A percentile compares a stretch with the other conserved stretches of the same genome.
These are phyloP conservation scores for Entomortierella chlamydospora DNA, from an alignment of 192 early-diverging fungal genomes.

Conservation along the genomic window DNA sequence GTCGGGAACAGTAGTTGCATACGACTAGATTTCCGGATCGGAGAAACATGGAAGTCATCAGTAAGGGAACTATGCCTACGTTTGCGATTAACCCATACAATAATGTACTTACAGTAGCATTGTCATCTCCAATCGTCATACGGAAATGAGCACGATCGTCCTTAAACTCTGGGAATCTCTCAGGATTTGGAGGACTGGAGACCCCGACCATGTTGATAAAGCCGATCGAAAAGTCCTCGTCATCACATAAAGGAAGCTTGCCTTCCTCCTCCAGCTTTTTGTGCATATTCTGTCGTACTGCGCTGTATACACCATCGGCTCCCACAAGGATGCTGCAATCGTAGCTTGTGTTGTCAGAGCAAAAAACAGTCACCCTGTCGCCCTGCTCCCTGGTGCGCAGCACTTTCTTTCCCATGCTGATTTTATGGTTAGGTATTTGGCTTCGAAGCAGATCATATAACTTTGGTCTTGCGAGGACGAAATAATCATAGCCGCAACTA, in stretches of 20 bases:
- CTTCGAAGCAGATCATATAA: not conserved
- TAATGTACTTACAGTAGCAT: not conserved
- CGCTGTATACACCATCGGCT: not conserved
- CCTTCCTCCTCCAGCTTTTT: not conserved
- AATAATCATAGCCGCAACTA: not conserved
- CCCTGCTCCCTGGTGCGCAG: not conserved
- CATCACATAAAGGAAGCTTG: not conserved
- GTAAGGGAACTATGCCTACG: too few relatives aligned
- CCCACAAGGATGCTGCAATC: not conserved
- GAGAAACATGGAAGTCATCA: too few relatives aligned
- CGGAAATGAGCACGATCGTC: not conserved
- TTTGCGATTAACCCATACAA: too few relatives aligned
- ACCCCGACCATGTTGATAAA: not conserved
- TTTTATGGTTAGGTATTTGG: not conserved
- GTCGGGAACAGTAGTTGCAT: not conserved
- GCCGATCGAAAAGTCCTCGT: not conserved
- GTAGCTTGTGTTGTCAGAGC: not conserved
- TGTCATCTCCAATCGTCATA: not conserved
- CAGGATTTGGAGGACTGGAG: not conserved
- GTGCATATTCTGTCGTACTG: constrained; percentile 6
- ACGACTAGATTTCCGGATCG: not conserved
- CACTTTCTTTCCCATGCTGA: constrained; percentile 3
- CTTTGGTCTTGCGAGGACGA: not conserved
- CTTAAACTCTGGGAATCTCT: not conserved
- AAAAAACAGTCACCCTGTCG: constrained; percentile 2